These are phyloP conservation scores for Triticum monococcum DNA, from an alignment of 176 grass and related monocot genomes.

Conservation along the genomic window DNA sequence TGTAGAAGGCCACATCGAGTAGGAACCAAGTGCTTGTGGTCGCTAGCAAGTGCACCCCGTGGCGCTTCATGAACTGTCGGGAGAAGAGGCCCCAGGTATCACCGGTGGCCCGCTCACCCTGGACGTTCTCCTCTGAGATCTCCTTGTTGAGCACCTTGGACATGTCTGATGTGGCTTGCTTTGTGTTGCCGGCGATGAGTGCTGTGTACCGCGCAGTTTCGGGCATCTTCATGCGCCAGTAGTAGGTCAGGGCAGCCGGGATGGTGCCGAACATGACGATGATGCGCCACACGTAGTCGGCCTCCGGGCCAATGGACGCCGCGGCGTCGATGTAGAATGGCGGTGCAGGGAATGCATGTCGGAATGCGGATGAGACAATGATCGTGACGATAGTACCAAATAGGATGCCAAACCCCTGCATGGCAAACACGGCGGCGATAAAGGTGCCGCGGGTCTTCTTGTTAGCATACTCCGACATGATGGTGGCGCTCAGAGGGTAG, in stretches of 20 bases:
- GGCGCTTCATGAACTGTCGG: constrained; percentile 41
- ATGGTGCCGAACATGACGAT: constrained; percentile 73
- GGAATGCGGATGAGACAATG: constrained; percentile 49
- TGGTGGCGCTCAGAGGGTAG: constrained; percentile 66
- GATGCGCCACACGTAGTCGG: constrained; percentile 77
- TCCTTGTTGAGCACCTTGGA: constrained; percentile 55
- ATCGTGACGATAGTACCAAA: constrained; percentile 52
- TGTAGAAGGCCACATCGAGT: constrained; percentile 46
- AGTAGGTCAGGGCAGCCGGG: constrained; percentile 65
- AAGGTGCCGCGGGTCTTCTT: constrained; percentile 75
- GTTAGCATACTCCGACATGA: constrained; percentile 81
- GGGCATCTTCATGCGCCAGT: constrained; percentile 94
- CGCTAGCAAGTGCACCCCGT: constrained; percentile 58
- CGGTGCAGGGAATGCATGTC: constrained; percentile 36
- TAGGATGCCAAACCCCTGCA: constrained; percentile 81
- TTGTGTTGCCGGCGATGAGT: constrained; percentile 60
- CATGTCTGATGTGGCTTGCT: constrained; percentile 76
- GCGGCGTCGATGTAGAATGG: constrained; percentile 8
- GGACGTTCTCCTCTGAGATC: constrained; percentile 27
- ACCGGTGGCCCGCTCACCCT: not conserved
- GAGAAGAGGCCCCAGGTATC: constrained; percentile 70
- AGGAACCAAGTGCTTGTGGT: constrained; percentile 83
- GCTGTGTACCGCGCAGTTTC: constrained; percentile 92
- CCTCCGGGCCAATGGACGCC: constrained; percentile 37
- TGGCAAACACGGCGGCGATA: constrained; percentile 84